Evolutionary conservation across 139 green algal genomes (phyloP), one percentile per base, ranked within the genome.

Genomic region (Protoeuglena noctilucae): DNA sequence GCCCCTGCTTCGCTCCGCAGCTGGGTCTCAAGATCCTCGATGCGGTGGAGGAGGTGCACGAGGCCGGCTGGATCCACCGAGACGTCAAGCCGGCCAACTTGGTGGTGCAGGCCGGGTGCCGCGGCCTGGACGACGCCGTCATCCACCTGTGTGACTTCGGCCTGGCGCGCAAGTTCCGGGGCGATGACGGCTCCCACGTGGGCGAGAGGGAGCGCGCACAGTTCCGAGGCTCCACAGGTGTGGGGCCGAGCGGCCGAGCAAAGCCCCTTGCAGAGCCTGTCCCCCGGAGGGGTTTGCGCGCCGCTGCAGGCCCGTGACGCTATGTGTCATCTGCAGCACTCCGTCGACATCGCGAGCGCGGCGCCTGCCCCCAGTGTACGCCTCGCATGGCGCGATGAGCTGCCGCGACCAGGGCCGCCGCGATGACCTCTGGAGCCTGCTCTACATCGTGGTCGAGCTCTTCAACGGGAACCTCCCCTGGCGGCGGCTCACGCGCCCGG

Each of bases 71-170:
- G 43, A 70, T 93, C 28, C 80, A 90, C 64, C 54, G 83, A 0
- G 82, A 93, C 53, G 74, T 93, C 19, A 93, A 93, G 64, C 83
- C 82, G 21, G 77, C 83, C 23, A 93, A 93, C 64, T 93, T 85
- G 62, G 73, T 65, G 25, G 46, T 75, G 19, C 5, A 51, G 18
- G n/a, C n/a, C n/a, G n/a, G n/a, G n/a, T n/a, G n/a, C 25, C 46
- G 46, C 25, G 46, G 9, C 9, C 46, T 30, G 46, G 9, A 21
- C 9, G 14, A 52, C 46, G 9, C 9, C 46, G 46, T 52, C 14
- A 26, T 22, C 17, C 34, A 43, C 34, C 57, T 90, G 12, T 70
- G 89, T 12, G 81, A 90, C 59, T 86, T 90, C 66, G 81, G 81
- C 2, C 66, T 90, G 28, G 79, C 81, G 4, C 58, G 70, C 27